Evolutionary conservation across 371 early-diverging fungal species (phyloP).

Genomic region (Funneliformis caledonium): DNA sequence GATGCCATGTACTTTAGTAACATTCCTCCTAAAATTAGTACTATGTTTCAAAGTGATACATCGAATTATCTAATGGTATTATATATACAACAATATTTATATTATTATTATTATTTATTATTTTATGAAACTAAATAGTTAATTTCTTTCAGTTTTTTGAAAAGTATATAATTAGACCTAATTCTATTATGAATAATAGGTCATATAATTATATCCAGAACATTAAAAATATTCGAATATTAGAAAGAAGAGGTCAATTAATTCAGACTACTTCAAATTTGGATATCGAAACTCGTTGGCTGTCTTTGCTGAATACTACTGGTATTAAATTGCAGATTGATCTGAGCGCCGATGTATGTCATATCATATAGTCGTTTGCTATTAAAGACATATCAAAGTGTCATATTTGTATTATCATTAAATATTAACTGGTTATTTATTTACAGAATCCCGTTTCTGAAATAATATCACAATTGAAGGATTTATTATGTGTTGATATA

Average conservation of each 20-base stretch:
- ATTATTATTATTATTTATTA: neutral
- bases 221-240: conserved; percentile 2
- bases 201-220: neutral
- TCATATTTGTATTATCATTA: neutral
- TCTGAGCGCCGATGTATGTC: neutral
- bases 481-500: conserved; percentile 2
- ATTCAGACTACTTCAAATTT: neutral
- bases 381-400: neutral
- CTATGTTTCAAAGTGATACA: neutral
- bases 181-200: neutral
- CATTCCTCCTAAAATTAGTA: neutral
- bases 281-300: conserved; percentile 22
- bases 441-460: conserved; percentile 1
- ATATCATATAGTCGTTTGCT: neutral
- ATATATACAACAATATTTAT: neutral
- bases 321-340: conserved; percentile 12
- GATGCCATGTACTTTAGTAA: neutral
- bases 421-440: neutral
- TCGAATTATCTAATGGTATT: neutral
- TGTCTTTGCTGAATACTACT: neutral
- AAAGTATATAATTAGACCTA: conserved; percentile 1
- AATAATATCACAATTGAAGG: conserved; percentile 18
- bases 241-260: neutral
- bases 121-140: neutral
- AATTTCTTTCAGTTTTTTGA: conserved; percentile 6